These are phyloP conservation scores for Cystobasidium slooffiae DNA, from an alignment of 1,284 basidiomycete genomes.

Conservation along the genomic window DNA sequence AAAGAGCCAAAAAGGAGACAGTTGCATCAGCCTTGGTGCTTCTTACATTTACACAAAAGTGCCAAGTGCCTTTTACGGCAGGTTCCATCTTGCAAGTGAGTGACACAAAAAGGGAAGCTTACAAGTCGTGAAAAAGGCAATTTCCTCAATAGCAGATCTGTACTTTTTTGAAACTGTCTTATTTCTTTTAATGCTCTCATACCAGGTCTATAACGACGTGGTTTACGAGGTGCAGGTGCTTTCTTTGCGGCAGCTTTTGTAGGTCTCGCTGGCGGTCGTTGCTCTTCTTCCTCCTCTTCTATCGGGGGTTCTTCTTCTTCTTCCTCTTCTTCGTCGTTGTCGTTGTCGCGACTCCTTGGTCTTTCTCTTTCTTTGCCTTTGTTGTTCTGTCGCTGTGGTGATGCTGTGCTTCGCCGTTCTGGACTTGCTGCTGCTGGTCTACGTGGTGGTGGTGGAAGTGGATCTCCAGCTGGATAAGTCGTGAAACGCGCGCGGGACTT, in stretches of 20 bases:
- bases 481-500: background rate
- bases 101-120: constrained; percentile 53
- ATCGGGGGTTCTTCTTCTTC: background rate
- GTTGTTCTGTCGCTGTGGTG: background rate
- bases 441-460: constrained; percentile 34
- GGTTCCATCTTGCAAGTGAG: background rate
- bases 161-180: constrained; percentile 88
- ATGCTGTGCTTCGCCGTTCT: constrained; percentile 2
- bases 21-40: no score
- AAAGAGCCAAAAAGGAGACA: no score
- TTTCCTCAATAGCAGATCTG: constrained; percentile 82
- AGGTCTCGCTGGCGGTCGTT: background rate
- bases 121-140: constrained; percentile 91
- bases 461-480: constrained; percentile 28
- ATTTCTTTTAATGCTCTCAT: constrained; percentile 89
- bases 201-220: constrained; percentile 75
- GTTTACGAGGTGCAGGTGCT: constrained; percentile 56
- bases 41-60: no score
- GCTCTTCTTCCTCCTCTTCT: background rate
- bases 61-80: no score
- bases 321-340: background rate
- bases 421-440: background rate
- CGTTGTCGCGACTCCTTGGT: background rate
- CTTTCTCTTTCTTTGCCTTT: constrained; percentile 32
- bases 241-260: constrained; percentile 23